Evolutionary conservation across 495 filamentous ascomycete genomes (phyloP).

Genomic region (Neurospora intermedia): DNA sequence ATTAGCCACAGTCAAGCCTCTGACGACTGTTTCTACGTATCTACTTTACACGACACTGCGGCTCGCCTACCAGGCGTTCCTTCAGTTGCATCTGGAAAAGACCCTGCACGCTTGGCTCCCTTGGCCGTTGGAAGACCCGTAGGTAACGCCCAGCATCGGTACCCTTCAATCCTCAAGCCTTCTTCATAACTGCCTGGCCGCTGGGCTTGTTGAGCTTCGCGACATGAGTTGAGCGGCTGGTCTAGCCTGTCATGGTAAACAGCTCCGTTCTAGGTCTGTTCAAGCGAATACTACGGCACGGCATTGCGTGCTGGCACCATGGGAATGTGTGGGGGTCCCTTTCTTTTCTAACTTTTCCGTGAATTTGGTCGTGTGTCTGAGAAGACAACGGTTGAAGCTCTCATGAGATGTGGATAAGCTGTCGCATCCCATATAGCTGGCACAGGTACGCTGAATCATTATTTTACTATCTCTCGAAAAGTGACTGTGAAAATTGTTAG

Average conservation of each 20-base stretch:
- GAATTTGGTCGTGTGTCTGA: neutral
- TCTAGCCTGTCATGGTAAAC: neutral
- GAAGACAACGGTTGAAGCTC: neutral
- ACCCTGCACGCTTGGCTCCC: neutral
- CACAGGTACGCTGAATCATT: neutral
- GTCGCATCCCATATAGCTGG: neutral
- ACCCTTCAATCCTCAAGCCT: neutral
- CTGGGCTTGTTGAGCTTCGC: neutral
- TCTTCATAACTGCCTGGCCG: neutral
- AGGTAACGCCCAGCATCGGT: neutral
- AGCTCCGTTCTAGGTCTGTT: neutral
- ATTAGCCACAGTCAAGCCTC: neutral
- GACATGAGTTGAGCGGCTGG: neutral
- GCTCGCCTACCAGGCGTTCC: neutral
- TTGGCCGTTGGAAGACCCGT: neutral
- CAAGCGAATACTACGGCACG: neutral
- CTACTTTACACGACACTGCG: neutral
- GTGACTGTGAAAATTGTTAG: neutral
- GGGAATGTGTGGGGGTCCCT: neutral
- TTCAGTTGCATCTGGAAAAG: neutral
- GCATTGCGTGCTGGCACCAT: neutral
- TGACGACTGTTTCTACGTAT: neutral
- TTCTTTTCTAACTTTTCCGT: neutral
- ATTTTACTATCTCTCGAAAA: neutral
- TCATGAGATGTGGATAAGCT: neutral